A percentile compares a stretch with the other conserved stretches of the same genome.
Conservation (phyloP, 2,329 filamentous ascomycete species). For the Aspergillus hiratsukae region DNA sequence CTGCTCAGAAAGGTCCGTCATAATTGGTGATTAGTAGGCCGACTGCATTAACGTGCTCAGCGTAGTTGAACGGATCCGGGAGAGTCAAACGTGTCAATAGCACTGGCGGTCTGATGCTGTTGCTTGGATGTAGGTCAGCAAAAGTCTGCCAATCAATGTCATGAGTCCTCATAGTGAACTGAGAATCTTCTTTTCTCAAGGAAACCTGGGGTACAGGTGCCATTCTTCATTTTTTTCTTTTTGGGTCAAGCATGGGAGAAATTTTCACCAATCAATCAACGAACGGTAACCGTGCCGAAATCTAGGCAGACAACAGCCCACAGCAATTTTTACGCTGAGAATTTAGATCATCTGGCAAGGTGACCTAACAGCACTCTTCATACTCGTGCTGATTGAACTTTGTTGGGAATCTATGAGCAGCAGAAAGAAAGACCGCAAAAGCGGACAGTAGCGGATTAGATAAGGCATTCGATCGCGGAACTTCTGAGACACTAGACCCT, state of each 20-base stretch:
- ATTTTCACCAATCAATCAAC: neutral
- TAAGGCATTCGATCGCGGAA: conserved; percentile 21
- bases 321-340: neutral
- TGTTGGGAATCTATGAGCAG: neutral
- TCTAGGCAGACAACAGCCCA: neutral
- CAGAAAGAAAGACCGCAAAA: neutral
- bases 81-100: neutral
- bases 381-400: neutral
- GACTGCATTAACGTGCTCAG: neutral
- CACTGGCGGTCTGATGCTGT: neutral
- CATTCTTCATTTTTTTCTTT: neutral
- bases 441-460: conserved; percentile 26
- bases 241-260: neutral
- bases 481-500: conserved; percentile 20
- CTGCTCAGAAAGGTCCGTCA: neutral
- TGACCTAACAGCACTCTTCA: neutral
- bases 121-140: neutral
- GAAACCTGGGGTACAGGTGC: too few relatives aligned
- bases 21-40: neutral
- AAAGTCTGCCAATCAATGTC: neutral
- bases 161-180: neutral
- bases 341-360: neutral
- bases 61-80: neutral
- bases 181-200: too few relatives aligned
- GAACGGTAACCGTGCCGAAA: neutral